Evolutionary conservation across 805 yeast species (phyloP).

Genomic region (Cyberlindnera meyerae): DNA sequence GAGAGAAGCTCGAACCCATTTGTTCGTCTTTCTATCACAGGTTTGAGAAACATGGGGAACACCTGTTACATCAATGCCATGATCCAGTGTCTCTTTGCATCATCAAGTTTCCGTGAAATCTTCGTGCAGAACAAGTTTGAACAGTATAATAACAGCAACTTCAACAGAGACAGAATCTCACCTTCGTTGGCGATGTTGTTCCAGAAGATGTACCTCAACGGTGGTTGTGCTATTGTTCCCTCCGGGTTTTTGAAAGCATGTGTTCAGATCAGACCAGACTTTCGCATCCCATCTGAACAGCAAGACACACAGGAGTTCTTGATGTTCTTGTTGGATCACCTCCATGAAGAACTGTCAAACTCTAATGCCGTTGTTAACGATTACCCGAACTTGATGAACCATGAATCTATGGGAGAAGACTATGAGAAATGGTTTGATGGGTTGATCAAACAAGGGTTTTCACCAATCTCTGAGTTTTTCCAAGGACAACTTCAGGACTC

Average conservation of each 20-base stretch:
- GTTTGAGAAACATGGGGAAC: slow-evolving; percentile 62
- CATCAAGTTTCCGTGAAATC: slow-evolving; percentile 43
- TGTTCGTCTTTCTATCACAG: slow-evolving; percentile 48
- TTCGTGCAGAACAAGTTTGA: slow-evolving; percentile 43
- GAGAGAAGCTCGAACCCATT: slow-evolving; percentile 33
- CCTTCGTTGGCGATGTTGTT: slow-evolving; percentile 51
- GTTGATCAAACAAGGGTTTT: slow-evolving; percentile 53
- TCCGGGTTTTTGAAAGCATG: slow-evolving; percentile 53
- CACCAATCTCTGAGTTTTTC: slow-evolving; percentile 61
- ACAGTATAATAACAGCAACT: slow-evolving; percentile 34
- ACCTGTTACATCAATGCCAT: slow-evolving; percentile 76
- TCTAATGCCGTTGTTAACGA: slow-evolving; percentile 33
- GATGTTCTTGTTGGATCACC: slow-evolving; percentile 56
- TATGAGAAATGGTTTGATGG: slow-evolving; percentile 59
- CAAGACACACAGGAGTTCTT: slow-evolving; percentile 80
- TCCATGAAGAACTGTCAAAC: slow-evolving; percentile 60
- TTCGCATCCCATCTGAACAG: slow-evolving; percentile 67
- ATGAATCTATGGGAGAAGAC: slow-evolving; percentile 38
- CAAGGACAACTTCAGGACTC: slow-evolving; percentile 71
- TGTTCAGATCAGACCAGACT: slow-evolving; percentile 54
- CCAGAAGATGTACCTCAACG: slow-evolving; percentile 51
- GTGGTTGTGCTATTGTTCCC: slow-evolving; percentile 61
- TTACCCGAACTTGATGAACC: slow-evolving; percentile 33
- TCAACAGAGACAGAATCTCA: slow-evolving; percentile 32
- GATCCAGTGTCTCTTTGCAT: slow-evolving; percentile 62